A percentile compares a stretch with the other conserved stretches of the same genome.
Evolutionary conservation across 2,329 filamentous ascomycete genomes (phyloP).

Genomic region (Trichoderma aggressivum): DNA sequence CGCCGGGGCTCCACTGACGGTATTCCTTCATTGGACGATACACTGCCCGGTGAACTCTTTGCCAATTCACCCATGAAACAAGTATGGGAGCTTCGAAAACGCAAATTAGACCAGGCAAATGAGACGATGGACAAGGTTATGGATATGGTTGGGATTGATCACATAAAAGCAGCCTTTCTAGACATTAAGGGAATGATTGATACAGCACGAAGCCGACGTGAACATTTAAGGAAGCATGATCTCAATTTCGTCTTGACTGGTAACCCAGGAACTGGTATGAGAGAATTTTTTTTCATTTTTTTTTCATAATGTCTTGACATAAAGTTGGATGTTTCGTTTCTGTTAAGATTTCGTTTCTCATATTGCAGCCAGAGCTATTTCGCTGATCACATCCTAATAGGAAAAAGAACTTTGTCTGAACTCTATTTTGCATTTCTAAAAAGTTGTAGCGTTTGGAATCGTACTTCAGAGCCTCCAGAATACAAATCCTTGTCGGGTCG

Average conservation of each 20-base stretch:
- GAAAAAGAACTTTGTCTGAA: neutral
- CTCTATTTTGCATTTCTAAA: neutral
- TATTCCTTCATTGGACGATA: neutral
- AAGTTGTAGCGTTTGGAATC: neutral
- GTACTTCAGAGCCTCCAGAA: neutral
- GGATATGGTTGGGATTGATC: neutral
- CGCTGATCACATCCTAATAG: too few relatives aligned
- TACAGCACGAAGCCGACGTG: neutral
- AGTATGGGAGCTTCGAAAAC: neutral
- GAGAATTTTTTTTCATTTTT: neutral
- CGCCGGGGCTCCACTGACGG: neutral
- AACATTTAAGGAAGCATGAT: neutral
- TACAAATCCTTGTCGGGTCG: neutral
- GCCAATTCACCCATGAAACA: neutral
- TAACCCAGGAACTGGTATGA: neutral
- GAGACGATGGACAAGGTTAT: neutral
- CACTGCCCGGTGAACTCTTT: neutral
- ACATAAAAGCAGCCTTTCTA: neutral
- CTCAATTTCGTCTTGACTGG: neutral
- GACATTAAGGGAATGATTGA: neutral
- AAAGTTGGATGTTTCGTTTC: too few relatives aligned
- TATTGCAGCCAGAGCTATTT: too few relatives aligned
- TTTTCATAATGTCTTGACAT: too few relatives aligned
- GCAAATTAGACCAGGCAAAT: neutral
- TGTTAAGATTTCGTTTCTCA: too few relatives aligned